Evolutionary conservation across 148 eudicot genomes (phyloP), one percentile per base, ranked within the genome.

Genomic region (Silene latifolia): DNA sequence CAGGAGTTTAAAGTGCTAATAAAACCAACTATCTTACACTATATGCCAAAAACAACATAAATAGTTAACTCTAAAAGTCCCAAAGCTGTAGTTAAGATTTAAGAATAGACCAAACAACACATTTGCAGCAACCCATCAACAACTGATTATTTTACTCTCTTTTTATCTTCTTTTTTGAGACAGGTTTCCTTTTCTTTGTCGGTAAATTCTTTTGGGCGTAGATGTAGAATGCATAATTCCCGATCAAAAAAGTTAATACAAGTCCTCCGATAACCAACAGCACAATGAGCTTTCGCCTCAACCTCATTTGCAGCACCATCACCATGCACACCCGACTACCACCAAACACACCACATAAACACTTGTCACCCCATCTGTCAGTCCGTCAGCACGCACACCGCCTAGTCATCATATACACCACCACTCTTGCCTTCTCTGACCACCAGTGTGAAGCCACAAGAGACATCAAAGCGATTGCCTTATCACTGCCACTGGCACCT

Each of bases 161-260:
- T 89, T 92, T 94, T 90, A 94, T 81, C 90, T 94, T 94, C 92
- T 94, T 94, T n/a, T n/a, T n/a, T n/a, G n/a, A n/a, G n/a, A n/a
- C n/a, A n/a, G n/a, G n/a, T n/a, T n/a, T n/a, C n/a, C 91, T 94
- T 80, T 92, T 94, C 90, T 83, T 94, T 35, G 91, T 90, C 29
- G 98, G 98, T 76, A 92, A 85, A 73, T 82, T 86, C 86, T 86
- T 94, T 78, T 92, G 98, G 4, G 98, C 98, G 73, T 94, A 92
- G 67, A 81, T 48, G 82, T 91, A 94, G 47, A 94, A 89, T 53
- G 77, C 71, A 48, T 84, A 89, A 77, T 94, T 94, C 11, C 98
- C 98, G 7, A 92, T 83, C 27, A 94, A 89, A 86, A 94, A 94
- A 13, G 82, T 39, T 15, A 89, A 18, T 23, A 94, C 63, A 9